phyloP scores from a whole-genome alignment of 257 asterid species.

The Nicotiana attenuata region DNA sequence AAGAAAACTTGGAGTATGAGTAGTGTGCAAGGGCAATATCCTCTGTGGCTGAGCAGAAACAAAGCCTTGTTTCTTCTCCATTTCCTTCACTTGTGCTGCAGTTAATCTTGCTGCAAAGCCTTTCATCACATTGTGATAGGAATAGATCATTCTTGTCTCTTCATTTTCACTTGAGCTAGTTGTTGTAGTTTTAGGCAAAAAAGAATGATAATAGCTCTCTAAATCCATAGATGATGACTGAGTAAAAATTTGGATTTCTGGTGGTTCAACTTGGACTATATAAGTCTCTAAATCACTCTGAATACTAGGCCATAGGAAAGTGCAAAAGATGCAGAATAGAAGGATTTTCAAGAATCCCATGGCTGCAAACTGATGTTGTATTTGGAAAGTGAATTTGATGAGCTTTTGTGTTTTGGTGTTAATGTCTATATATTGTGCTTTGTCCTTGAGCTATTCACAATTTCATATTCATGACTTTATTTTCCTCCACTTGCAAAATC shows the following conservation, averaged over 20 bases:
- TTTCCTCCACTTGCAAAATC: neutral
- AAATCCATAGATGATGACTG: conserved; percentile 7
- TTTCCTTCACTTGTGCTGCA: conserved; percentile 21
- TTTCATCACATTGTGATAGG: conserved; percentile 33
- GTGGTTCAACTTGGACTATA: conserved; percentile 33
- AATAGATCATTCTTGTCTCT: conserved; percentile 15
- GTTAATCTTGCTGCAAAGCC: conserved; percentile 49
- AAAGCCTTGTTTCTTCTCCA: conserved; percentile 28
- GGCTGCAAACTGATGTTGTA: neutral
- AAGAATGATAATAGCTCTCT: conserved; percentile 31
- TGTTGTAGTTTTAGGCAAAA: conserved; percentile 21
- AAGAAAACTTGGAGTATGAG: conserved; percentile 41
- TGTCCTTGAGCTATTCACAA: neutral
- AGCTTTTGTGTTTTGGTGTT: neutral
- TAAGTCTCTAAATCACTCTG: conserved; percentile 24
- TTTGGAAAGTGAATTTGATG: conserved; percentile 1
- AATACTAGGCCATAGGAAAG: neutral
- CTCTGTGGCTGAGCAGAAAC: conserved; percentile 29
- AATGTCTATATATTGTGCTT: neutral
- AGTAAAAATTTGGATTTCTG: conserved; percentile 8
- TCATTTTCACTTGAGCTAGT: conserved; percentile 9
- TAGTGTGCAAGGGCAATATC: conserved; percentile 30
- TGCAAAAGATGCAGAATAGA: neutral
- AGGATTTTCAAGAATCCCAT: conserved; percentile 3
- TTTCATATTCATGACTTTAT: neutral